Conservation (phyloP, 257 asterid genomes). For the Coffea eugenioides region DNA sequence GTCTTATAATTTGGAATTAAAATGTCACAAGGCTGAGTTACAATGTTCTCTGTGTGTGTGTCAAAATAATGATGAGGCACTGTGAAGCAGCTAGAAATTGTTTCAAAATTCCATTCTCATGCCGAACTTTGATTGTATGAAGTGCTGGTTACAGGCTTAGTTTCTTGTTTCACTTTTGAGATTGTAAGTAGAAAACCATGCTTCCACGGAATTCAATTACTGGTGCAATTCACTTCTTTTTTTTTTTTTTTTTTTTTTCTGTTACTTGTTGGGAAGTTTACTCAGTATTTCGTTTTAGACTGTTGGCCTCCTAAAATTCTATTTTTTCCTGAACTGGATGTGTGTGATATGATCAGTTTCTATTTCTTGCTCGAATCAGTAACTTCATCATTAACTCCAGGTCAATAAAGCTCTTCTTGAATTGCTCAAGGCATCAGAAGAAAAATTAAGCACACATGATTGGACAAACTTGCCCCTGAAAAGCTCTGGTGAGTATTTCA, state of each 20-base stretch:
- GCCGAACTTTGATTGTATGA: background rate
- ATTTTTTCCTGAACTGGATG: background rate
- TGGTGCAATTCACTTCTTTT: background rate
- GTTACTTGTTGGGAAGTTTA: background rate
- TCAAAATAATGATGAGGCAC: too few species aligned
- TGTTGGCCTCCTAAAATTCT: background rate
- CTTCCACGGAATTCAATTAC: background rate
- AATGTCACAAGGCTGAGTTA: background rate
- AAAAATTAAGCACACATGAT: constrained; percentile 36
- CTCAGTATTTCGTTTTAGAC: background rate
- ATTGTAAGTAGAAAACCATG: background rate
- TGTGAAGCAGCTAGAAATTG: background rate
- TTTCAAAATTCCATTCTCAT: background rate
- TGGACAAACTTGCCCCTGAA: constrained; percentile 85
- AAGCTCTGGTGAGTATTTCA: constrained; percentile 56
- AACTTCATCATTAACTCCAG: constrained; percentile 35
- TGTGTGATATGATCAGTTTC: background rate
- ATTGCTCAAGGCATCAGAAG: constrained; percentile 68
- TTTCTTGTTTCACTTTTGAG: background rate
- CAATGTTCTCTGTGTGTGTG: background rate
- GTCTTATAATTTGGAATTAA: background rate
- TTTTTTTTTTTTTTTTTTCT: background rate
- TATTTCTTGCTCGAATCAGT: background rate
- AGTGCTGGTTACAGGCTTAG: background rate
- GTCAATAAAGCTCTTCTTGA: constrained; percentile 77